Evolutionary conservation across 192 early-diverging fungal genomes (phyloP).

Genomic region (Dimargaris xerosporica): DNA sequence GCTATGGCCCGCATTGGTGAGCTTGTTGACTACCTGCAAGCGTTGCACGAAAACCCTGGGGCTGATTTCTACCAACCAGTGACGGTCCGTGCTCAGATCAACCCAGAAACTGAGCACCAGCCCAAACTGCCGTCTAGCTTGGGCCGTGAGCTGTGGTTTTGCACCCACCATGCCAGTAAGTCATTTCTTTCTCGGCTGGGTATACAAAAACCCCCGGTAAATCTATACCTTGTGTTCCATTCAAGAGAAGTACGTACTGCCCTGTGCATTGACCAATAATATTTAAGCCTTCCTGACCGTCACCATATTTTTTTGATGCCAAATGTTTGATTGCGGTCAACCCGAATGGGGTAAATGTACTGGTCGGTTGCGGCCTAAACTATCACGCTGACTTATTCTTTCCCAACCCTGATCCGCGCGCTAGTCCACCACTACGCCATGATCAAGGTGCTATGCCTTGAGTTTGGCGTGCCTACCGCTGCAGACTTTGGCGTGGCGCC

Average conservation of each 20-base stretch:
- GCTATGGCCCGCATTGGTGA: conserved; percentile 15
- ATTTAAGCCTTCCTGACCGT: too few species aligned
- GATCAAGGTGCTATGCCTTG: conserved; percentile 23
- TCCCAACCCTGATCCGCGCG: not conserved
- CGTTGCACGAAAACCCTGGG: not conserved
- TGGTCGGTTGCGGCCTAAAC: too few species aligned
- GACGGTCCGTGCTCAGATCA: not conserved
- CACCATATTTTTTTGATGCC: too few species aligned
- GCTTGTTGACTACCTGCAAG: not conserved
- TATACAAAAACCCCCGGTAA: too few species aligned
- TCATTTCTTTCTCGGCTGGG: not conserved
- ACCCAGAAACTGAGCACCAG: not conserved
- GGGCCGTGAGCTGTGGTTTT: conserved; percentile 33
- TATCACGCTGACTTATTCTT: too few species aligned
- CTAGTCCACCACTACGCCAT: conserved; percentile 31
- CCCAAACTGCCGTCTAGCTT: conserved; percentile 19
- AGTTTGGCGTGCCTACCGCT: conserved; percentile 18
- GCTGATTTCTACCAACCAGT: not conserved
- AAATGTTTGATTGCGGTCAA: too few species aligned
- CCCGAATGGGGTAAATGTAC: too few species aligned
- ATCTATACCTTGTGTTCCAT: too few species aligned
- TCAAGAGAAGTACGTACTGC: too few species aligned
- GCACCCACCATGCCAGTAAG: conserved; percentile 25
- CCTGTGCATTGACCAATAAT: too few species aligned
- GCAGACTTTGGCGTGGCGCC: conserved; percentile 27